Evolutionary conservation across 129 eudicot species (phyloP), one percentile per base, ranked within the genome.

Genomic region (Scalesia atractyloides): DNA sequence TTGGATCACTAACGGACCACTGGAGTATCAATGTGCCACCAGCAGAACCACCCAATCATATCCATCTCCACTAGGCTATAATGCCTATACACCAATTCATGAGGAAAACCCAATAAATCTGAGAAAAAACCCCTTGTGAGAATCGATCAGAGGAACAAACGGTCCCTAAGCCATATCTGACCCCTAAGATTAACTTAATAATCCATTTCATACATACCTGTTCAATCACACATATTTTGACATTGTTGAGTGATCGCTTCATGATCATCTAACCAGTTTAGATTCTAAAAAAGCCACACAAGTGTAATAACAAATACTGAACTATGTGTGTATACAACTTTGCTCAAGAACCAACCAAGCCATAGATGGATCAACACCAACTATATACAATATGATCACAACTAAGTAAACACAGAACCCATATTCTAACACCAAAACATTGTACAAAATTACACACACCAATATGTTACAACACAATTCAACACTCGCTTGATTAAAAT

Each of bases 401-500:
- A 65, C 48, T 60, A 49, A 37, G 9, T 62, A 59, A 54, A 53
- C 58, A 61, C 53, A 63, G 3, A 39, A 56, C 52, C 61, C 74
- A 81, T 56, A 26, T 51, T 51, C 79, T 71, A 70, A 81, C 67
- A 71, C 3, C 72, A 76, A 72, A 76, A 72, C 64, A 76, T 64
- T 72, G 44, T 33, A 60, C 22, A 50, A 15, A 76, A 66, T 63
- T 75, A 76, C 68, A 81, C 66, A 41, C 73, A 69, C 30, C 51
- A 65, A 79, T 73, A 83, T 66, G 63, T 24, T 78, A 86, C 83
- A 86, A 82, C 20, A 65, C 47, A 59, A 59, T 9, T 24, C 68
- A 52, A 73, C 30, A 52, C 70, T 74, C 60, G 24, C 68, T n/a
- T 10, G 59, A 53, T 37, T 30, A 36, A 47, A 51, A 54, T 33